These are phyloP conservation scores for Talaromyces nanjingensis DNA, from an alignment of 495 filamentous ascomycete species.

Conservation along the genomic window DNA sequence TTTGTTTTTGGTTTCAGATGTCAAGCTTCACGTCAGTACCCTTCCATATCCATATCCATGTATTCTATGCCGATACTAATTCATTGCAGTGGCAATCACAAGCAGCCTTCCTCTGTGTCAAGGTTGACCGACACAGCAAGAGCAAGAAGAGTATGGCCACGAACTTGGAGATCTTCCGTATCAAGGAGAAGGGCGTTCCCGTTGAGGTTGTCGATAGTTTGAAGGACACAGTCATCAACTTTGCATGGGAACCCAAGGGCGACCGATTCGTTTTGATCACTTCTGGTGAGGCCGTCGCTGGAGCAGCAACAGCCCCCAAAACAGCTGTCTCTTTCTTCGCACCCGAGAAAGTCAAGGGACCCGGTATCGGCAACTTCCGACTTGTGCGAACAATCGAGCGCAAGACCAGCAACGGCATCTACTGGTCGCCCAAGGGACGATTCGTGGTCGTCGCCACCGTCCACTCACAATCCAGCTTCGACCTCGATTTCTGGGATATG, in stretches of 20 bases:
- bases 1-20: constrained; percentile 94
- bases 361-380: constrained; percentile 83
- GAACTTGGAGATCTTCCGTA: constrained; percentile 95
- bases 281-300: constrained; percentile 72
- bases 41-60: neutral
- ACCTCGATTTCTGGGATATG: constrained; percentile 95
- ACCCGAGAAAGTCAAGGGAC: constrained; percentile 81
- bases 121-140: constrained; percentile 97
- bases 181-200: constrained; percentile 92
- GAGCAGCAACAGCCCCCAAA: constrained; percentile 84
- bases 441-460: constrained; percentile 92
- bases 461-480: constrained; percentile 82
- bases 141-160: constrained; percentile 96
- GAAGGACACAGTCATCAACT: constrained; percentile 98
- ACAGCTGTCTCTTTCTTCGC: constrained; percentile 93
- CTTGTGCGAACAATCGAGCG: constrained; percentile 89
- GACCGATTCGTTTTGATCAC: constrained; percentile 96
- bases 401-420: constrained; percentile 98
- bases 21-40: constrained; percentile 58
- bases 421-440: constrained; percentile 96
- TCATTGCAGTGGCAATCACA: constrained; percentile 72
- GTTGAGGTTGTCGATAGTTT: constrained; percentile 96
- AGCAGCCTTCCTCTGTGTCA: constrained; percentile 88
- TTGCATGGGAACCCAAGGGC: constrained; percentile 97
- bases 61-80: constrained; percentile 30